Conservation (phyloP, 1,284 basidiomycete species). For the Leccinum griseonigrum region DNA sequence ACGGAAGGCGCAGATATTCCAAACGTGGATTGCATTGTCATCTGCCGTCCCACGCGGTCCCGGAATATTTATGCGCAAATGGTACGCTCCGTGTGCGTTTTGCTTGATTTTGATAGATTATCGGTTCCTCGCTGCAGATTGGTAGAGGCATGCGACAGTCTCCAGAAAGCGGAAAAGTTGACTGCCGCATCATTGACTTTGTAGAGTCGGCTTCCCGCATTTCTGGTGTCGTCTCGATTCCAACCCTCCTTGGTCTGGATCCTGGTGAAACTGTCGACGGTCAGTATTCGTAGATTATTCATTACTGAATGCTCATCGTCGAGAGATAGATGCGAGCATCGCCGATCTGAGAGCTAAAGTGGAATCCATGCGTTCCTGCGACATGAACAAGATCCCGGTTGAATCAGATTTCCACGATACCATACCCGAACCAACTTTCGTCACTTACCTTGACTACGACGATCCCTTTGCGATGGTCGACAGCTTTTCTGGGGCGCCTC, state of each 20-base stretch:
- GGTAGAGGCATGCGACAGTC: conserved; percentile 90
- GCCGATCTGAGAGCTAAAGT: conserved; percentile 47
- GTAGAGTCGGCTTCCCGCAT: conserved; percentile 78
- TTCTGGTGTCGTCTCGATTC: conserved; percentile 74
- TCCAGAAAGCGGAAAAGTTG: conserved; percentile 75
- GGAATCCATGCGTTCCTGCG: conserved; percentile 23
- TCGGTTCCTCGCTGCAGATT: conserved; percentile 52
- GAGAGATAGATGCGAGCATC: conserved; percentile 46
- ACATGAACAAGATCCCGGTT: conserved; percentile 2
- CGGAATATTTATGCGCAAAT: conserved; percentile 92
- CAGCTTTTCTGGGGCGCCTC: conserved; percentile 50
- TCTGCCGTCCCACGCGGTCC: conserved; percentile 87
- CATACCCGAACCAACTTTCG: conserved; percentile 57
- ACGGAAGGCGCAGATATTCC: conserved; percentile 92
- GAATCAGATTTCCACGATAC: conserved; percentile 27
- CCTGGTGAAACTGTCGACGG: conserved; percentile 69
- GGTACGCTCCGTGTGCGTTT: conserved; percentile 45
- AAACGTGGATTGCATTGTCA: conserved; percentile 88
- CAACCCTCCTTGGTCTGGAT: conserved; percentile 86
- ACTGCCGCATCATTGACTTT: conserved; percentile 92
- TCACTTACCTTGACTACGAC: conserved; percentile 82
- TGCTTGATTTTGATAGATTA: not conserved
- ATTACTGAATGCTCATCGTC: conserved; percentile 5
- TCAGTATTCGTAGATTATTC: conserved; percentile 28
- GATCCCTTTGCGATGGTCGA: conserved; percentile 70